Percentiles rank a stretch among this genome's conserved stretches.
Conservation (phyloP, 106 monocot genomes). For the Platanthera zijinensis region DNA sequence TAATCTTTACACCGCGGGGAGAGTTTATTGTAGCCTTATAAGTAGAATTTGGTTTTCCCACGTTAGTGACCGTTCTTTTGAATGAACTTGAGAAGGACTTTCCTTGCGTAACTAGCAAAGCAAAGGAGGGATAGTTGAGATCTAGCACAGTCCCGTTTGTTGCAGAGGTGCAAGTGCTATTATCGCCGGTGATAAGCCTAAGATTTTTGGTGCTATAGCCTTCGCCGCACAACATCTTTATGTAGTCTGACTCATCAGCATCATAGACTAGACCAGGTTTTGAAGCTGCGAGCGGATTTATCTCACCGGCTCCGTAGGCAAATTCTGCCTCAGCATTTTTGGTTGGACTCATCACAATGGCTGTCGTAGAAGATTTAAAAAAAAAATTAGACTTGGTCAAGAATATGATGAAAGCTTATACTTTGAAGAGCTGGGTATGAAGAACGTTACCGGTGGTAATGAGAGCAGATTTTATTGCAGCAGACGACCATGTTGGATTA, state of each 20-base stretch:
- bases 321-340: conserved; percentile 11
- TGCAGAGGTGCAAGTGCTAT: neutral
- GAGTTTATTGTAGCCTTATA: conserved; percentile 2
- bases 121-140: conserved; percentile 47
- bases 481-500: conserved; percentile 7
- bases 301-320: conserved; percentile 25
- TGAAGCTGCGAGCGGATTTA: conserved; percentile 20
- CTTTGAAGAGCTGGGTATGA: too few species aligned
- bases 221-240: conserved; percentile 16
- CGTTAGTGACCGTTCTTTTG: conserved; percentile 37
- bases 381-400: too few species aligned
- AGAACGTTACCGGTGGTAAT: conserved; percentile 17
- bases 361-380: conserved; percentile 5
- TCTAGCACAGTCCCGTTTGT: conserved; percentile 1
- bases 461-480: conserved; percentile 13
- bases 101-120: neutral
- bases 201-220: conserved; percentile 14
- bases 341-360: conserved; percentile 8
- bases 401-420: too few species aligned
- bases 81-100: conserved; percentile 6
- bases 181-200: conserved; percentile 16
- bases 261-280: conserved; percentile 16
- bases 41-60: conserved; percentile 15
- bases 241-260: conserved; percentile 11
- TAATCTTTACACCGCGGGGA: neutral